These are phyloP conservation scores for Erodium texanum DNA, from an alignment of 441 rosid genomes.

Conservation along the genomic window DNA sequence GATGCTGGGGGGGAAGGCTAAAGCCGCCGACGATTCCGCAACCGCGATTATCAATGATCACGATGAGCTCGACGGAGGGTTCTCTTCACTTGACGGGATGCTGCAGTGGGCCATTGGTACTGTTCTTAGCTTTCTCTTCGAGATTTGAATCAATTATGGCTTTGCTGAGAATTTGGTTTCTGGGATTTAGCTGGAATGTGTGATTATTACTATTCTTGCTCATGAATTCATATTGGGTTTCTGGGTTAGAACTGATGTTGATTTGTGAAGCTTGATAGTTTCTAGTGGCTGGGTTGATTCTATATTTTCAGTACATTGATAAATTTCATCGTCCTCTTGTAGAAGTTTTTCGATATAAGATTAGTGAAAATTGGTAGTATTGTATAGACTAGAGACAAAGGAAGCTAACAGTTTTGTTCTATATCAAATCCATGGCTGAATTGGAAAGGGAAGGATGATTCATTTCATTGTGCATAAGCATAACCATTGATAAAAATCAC, in stretches of 20 bases:
- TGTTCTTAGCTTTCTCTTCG: neutral
- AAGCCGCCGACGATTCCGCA: constrained; percentile 31
- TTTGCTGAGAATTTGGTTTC: neutral
- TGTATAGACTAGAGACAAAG: neutral
- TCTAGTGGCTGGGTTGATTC: neutral
- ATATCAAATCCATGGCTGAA: neutral
- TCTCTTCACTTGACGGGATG: constrained; percentile 85
- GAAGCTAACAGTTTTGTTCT: neutral
- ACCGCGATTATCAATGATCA: constrained; percentile 31
- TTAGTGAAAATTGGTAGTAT: too few species aligned
- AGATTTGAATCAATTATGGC: neutral
- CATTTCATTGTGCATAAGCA: too few species aligned
- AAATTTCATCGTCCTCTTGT: neutral
- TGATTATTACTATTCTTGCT: neutral
- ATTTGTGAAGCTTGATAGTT: neutral
- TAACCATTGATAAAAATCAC: neutral
- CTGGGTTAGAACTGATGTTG: neutral
- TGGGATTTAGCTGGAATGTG: neutral
- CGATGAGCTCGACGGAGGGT: constrained; percentile 67
- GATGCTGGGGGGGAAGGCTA: constrained; percentile 23
- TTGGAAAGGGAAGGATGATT: neutral
- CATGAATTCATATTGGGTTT: neutral
- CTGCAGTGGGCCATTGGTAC: constrained; percentile 32
- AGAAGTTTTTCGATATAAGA: too few species aligned
- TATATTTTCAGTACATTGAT: neutral